Conservation (phyloP, 2,329 filamentous ascomycete genomes). For the Ceratocystis cubensis region DNA sequence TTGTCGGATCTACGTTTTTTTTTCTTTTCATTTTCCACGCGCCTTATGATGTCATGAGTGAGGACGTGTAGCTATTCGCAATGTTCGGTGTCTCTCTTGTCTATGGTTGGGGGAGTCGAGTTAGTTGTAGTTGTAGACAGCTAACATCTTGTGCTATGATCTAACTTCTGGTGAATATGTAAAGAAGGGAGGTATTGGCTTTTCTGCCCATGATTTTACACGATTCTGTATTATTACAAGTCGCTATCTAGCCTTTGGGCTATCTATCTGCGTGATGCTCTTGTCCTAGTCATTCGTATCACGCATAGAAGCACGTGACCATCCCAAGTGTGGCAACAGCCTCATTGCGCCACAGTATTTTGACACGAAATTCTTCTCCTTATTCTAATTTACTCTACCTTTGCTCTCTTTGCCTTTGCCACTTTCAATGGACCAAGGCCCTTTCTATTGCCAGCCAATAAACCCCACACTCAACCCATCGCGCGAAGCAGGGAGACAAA, state of each 20-base stretch:
- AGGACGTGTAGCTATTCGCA: slow-evolving; percentile 1
- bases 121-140: background rate
- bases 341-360: background rate
- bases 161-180: background rate
- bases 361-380: slow-evolving; percentile 4
- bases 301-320: background rate
- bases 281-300: background rate
- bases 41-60: slow-evolving; percentile 12
- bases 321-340: background rate
- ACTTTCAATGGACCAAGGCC: background rate
- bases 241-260: too few species aligned
- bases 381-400: too few species aligned
- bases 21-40: slow-evolving; percentile 4
- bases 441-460: background rate
- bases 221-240: too few species aligned
- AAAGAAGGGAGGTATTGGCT: background rate
- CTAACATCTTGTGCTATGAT: background rate
- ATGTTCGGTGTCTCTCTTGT: background rate
- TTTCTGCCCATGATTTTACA: too few species aligned
- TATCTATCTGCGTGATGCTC: too few species aligned
- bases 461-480: slow-evolving; percentile 14
- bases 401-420: background rate
- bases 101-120: background rate
- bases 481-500: slow-evolving; percentile 12
- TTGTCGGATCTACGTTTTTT: slow-evolving; percentile 7